Evolutionary conservation across 148 eudicot genomes (phyloP), one percentile per base, ranked within the genome.

Genomic region (Silene uniflora): DNA sequence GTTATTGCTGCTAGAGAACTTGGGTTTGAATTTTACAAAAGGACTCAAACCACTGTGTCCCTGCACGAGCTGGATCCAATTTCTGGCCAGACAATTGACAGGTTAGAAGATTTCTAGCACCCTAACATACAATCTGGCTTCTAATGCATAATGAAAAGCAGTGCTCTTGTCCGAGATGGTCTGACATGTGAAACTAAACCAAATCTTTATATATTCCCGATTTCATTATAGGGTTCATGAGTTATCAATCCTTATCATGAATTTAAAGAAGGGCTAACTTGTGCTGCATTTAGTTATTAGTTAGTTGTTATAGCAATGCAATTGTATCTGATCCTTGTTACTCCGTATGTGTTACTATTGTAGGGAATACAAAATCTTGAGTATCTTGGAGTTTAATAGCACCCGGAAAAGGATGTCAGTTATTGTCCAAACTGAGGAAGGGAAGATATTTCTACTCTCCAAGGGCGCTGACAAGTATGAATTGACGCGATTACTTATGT

Each of bases 391-490:
- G 84, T 93, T 93, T 67, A 91, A 89, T 70, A 93, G 98, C 80
- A 77, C 97, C 22, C 78, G 98, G 74, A 93, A 88, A 83, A 74
- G 98, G 78, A 93, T 93, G 98, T 89, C 98, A 2, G 98, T 93
- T 42, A 85, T 93, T 70, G 87, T 93, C n/a, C 83, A 82, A 81
- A 83, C 88, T 29, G 90, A 86, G 77, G 88, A 91, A 35, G 98
- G 98, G 78, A 86, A 88, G 81, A 76, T 87, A 59, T 52, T 91
- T 23, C 83, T 93, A 52, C 88, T 93, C 63, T 85, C 86, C 73
- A 93, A 93, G 89, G 98, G 98, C 2, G 98, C 99, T 81, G 99
- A 95, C 84, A 94, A 87, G 98, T 94, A 66, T 67, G 83, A 60
- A 75, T 68, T 55, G 23, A 39, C 19, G 19, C 77, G 7, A 17